A percentile compares a stretch with the other conserved stretches of the same genome.
phyloP scores from a whole-genome alignment of 2,329 filamentous ascomycete species.

The Coniochaeta hoffmannii region DNA sequence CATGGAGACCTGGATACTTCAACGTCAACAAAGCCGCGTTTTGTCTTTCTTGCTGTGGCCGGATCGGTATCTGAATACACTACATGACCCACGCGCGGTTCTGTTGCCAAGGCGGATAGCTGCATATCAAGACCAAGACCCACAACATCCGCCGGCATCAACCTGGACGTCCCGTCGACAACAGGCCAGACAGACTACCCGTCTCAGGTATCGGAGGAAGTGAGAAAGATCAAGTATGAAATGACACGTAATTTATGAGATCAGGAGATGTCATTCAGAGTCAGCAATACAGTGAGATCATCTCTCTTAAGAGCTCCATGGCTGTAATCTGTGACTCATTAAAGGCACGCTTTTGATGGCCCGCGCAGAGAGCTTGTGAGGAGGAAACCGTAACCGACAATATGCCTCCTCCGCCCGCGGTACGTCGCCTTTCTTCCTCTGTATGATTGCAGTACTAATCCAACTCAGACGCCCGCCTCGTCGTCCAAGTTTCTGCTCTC shows the following conservation, averaged over 20 bases:
- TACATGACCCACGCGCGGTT: background rate
- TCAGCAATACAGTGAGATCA: too few species aligned
- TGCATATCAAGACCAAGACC: background rate
- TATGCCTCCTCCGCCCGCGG: conserved; percentile 9
- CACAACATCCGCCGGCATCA: background rate
- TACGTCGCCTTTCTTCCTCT: conserved; percentile 5
- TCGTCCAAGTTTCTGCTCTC: conserved; percentile 17
- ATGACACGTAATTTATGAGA: too few species aligned
- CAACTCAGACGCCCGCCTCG: conserved; percentile 16
- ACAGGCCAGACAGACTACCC: too few species aligned
- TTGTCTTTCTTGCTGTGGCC: background rate
- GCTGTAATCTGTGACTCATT: too few species aligned
- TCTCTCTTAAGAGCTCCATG: too few species aligned
- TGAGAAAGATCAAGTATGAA: too few species aligned
- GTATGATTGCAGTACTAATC: background rate
- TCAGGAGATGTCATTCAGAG: too few species aligned
- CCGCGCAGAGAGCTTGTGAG: background rate
- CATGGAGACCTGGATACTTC: too few species aligned
- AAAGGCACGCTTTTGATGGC: background rate
- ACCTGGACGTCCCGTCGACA: background rate
- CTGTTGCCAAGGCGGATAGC: background rate
- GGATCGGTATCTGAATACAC: background rate
- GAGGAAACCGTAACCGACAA: background rate
- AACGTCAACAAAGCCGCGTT: background rate
- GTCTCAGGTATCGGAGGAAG: background rate